A percentile compares a stretch with the other conserved stretches of the same genome.
These are phyloP conservation scores for Quercus phellos DNA, from an alignment of 331 rosid species.

Conservation along the genomic window DNA sequence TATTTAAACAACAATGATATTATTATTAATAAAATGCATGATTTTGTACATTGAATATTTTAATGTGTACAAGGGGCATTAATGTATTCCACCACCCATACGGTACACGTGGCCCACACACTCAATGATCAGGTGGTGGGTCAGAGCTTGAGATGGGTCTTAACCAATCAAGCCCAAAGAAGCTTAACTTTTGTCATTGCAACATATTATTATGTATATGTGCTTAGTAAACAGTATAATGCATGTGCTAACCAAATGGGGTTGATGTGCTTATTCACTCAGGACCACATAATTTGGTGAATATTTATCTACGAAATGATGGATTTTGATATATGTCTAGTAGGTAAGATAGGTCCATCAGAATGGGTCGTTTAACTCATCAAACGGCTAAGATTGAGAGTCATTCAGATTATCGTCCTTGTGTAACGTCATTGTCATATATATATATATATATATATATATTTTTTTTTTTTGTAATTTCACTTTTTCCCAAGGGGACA, in stretches of 20 bases:
- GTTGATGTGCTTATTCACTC: slow-evolving; percentile 20
- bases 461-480: background rate
- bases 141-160: slow-evolving; percentile 28
- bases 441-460: background rate
- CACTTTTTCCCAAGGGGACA: slow-evolving; percentile 21
- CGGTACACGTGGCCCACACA: slow-evolving; percentile 62
- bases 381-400: slow-evolving; percentile 36
- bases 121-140: slow-evolving; percentile 41
- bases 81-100: slow-evolving; percentile 30
- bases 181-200: slow-evolving; percentile 31
- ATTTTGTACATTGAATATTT: slow-evolving; percentile 29
- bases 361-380: slow-evolving; percentile 20
- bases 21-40: slow-evolving; percentile 37
- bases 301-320: slow-evolving; percentile 22
- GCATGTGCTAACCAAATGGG: slow-evolving; percentile 48
- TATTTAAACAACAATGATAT: slow-evolving; percentile 21
- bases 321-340: slow-evolving; percentile 21
- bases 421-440: slow-evolving; percentile 31
- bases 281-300: slow-evolving; percentile 43
- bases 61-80: slow-evolving; percentile 26
- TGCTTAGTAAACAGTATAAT: slow-evolving; percentile 39
- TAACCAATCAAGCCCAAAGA: slow-evolving; percentile 32
- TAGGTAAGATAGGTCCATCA: slow-evolving; percentile 47
- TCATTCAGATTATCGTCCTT: slow-evolving; percentile 11
- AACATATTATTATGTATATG: slow-evolving; percentile 15